Evolutionary conservation across 2,329 filamentous ascomycete genomes (phyloP).

Genomic region (Aspergillus neotritici): DNA sequence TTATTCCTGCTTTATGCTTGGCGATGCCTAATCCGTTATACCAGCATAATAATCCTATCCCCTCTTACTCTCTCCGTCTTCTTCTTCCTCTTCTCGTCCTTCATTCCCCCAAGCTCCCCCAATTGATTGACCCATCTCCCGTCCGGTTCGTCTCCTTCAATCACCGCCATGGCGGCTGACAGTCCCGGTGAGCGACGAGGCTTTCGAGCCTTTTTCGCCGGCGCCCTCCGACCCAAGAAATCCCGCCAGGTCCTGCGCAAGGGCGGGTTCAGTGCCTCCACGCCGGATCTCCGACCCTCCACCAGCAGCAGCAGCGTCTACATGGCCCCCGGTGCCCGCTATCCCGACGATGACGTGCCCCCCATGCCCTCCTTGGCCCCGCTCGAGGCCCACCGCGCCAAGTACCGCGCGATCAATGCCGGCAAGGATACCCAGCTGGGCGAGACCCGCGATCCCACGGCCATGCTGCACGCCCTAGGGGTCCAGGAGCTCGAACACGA

Average conservation of each 20-base stretch:
- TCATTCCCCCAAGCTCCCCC: too few relatives aligned
- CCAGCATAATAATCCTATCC: not conserved
- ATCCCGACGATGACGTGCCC: slow-evolving; percentile 16
- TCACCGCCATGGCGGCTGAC: slow-evolving; percentile 24
- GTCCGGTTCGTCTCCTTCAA: too few relatives aligned
- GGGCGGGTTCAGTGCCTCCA: slow-evolving; percentile 21
- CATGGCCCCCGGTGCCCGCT: too few relatives aligned
- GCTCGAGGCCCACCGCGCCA: slow-evolving; percentile 29
- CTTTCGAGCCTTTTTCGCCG: slow-evolving; percentile 25
- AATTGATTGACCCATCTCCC: too few relatives aligned
- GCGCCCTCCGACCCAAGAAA: slow-evolving; percentile 31
- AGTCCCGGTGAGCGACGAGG: slow-evolving; percentile 27
- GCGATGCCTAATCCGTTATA: too few relatives aligned
- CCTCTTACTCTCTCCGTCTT: not conserved
- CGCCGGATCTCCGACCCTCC: slow-evolving; percentile 22
- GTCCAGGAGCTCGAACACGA: slow-evolving; percentile 26
- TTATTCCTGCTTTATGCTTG: too few relatives aligned
- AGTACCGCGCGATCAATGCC: slow-evolving; percentile 25
- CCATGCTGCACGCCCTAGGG: slow-evolving; percentile 33
- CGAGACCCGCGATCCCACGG: slow-evolving; percentile 33
- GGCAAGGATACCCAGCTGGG: slow-evolving; percentile 33
- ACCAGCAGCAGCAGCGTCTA: slow-evolving; percentile 13
- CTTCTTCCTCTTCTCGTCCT: not conserved
- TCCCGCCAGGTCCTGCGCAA: slow-evolving; percentile 34
- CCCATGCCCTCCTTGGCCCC: slow-evolving; percentile 29